phyloP scores from a whole-genome alignment of 2,329 filamentous ascomycete genomes.

The Ceratocystis cacaofunesta region DNA sequence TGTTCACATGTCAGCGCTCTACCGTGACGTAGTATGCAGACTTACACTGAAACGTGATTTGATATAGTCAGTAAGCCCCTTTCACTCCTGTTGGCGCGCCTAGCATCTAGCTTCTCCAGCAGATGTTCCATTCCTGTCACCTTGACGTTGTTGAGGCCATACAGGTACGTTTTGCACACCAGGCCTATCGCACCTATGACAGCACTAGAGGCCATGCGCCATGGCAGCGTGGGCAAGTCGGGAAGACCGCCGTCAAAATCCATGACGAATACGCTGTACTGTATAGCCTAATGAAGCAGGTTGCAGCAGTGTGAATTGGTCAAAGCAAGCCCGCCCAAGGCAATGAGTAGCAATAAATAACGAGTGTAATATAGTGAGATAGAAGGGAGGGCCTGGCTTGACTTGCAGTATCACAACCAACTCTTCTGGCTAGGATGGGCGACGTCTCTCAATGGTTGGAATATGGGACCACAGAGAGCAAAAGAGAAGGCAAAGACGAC shows the following conservation, averaged over 20 bases:
- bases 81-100: conserved; percentile 48
- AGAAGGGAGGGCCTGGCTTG: neutral
- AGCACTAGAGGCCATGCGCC: conserved; percentile 58
- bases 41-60: conserved; percentile 31
- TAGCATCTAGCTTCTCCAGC: conserved; percentile 56
- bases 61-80: conserved; percentile 65
- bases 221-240: conserved; percentile 44
- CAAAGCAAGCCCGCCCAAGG: neutral
- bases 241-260: conserved; percentile 15
- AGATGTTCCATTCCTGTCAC: conserved; percentile 64
- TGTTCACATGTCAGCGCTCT: neutral
- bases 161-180: conserved; percentile 60
- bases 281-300: neutral
- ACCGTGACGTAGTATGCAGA: neutral
- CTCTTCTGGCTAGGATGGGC: neutral
- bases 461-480: neutral
- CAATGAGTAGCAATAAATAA: neutral
- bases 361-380: neutral
- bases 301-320: neutral
- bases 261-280: neutral
- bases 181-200: conserved; percentile 60
- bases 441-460: neutral
- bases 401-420: neutral
- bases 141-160: conserved; percentile 58
- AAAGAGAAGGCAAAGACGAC: neutral